A percentile compares a stretch with the other conserved stretches of the same genome.
Conservation (phyloP, 129 eudicot species). For the Heracleum sosnowskyi region DNA sequence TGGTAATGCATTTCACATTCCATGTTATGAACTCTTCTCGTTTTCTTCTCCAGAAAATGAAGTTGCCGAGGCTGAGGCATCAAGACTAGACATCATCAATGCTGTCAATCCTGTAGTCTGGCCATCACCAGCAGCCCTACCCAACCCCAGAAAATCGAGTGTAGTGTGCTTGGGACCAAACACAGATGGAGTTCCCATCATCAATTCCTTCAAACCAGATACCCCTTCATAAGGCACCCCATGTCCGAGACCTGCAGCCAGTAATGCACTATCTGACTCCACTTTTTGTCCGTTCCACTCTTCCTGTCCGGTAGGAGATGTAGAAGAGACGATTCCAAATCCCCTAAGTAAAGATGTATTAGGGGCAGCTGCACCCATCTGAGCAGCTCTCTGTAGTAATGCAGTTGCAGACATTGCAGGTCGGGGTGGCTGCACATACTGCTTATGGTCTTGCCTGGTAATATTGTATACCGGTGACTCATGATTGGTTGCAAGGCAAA, state of each 20-base stretch:
- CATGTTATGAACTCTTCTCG: conserved; percentile 32
- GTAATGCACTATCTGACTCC: conserved; percentile 44
- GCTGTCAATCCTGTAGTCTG: conserved; percentile 64
- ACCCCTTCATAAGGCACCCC: conserved; percentile 66
- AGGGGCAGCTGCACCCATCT: conserved; percentile 77
- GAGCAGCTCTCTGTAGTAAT: conserved; percentile 91
- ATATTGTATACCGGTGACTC: conserved; percentile 57
- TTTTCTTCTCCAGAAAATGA: conserved; percentile 55
- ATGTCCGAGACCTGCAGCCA: conserved; percentile 62
- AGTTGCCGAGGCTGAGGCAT: conserved; percentile 43
- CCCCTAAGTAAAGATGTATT: conserved; percentile 79
- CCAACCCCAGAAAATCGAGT: conserved; percentile 92
- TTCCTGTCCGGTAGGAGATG: conserved; percentile 28
- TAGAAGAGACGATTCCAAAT: conserved; percentile 48
- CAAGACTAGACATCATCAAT: conserved; percentile 65
- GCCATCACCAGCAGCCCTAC: conserved; percentile 90
- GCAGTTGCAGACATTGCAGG: conserved; percentile 99
- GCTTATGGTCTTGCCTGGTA: conserved; percentile 63
- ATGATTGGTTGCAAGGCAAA: conserved; percentile 67
- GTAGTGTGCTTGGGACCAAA: conserved; percentile 86
- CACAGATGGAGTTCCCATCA: conserved; percentile 87
- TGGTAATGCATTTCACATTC: background rate
- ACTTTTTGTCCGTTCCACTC: conserved; percentile 30
- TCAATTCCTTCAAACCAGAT: conserved; percentile 77
- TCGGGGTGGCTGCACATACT: conserved; percentile 63